These are phyloP conservation scores for Bauhinia variegata DNA, from an alignment of 306 rosid genomes.

Conservation along the genomic window DNA sequence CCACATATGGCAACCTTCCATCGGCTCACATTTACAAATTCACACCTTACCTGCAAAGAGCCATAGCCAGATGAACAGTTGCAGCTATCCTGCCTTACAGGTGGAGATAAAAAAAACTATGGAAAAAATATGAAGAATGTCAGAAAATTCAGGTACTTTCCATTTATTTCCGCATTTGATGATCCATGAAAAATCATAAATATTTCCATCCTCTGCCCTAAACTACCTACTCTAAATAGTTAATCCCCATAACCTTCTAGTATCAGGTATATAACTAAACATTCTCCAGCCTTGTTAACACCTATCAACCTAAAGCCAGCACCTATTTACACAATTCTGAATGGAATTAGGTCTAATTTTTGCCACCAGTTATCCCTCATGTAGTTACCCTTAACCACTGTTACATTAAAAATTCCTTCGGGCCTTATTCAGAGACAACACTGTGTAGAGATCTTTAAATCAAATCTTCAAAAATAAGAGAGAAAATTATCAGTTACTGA, in stretches of 20 bases:
- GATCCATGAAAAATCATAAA: slow-evolving; percentile 1
- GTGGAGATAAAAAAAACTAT: background rate
- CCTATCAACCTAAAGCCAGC: slow-evolving; percentile 5
- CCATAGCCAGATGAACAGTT: slow-evolving; percentile 28
- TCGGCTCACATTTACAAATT: slow-evolving; percentile 75
- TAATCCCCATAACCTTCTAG: slow-evolving; percentile 16
- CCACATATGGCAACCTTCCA: slow-evolving; percentile 99
- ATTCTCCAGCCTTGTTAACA: slow-evolving; percentile 4
- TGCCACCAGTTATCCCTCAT: background rate
- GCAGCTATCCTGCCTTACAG: background rate
- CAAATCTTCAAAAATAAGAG: background rate
- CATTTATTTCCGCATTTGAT: background rate
- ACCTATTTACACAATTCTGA: background rate
- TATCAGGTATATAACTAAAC: slow-evolving; percentile 22
- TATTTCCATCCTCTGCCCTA: slow-evolving; percentile 20
- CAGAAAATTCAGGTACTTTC: slow-evolving; percentile 15
- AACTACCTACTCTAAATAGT: background rate
- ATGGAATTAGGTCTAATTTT: background rate
- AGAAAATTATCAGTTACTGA: background rate
- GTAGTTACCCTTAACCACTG: background rate
- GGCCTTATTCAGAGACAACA: slow-evolving; percentile 15
- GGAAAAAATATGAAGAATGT: slow-evolving; percentile 15
- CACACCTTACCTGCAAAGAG: slow-evolving; percentile 71
- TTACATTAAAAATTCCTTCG: slow-evolving; percentile 17
- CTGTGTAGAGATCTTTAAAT: background rate